Conservation (phyloP, 75 land plant genomes). For the Sequoiadendron giganteum region DNA sequence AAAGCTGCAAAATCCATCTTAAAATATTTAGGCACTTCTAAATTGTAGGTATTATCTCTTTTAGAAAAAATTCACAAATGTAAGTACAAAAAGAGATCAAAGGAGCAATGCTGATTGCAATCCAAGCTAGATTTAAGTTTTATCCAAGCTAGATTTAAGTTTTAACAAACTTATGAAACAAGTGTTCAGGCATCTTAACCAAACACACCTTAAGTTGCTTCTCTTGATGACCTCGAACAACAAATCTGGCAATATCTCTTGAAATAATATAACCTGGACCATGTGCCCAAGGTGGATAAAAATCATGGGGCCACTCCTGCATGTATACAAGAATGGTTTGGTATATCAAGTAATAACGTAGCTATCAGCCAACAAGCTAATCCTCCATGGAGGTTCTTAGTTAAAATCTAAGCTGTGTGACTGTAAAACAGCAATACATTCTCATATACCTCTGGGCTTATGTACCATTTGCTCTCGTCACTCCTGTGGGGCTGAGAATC, state of each 20-base stretch:
- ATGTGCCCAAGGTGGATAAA: slow-evolving; percentile 94
- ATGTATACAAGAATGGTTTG: background rate
- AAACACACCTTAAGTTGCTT: slow-evolving; percentile 56
- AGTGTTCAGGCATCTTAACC: background rate
- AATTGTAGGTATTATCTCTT: background rate
- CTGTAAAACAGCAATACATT: slow-evolving; percentile 5
- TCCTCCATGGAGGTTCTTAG: background rate
- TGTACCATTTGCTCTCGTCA: slow-evolving; percentile 80
- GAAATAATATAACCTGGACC: slow-evolving; percentile 93
- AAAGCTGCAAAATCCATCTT: slow-evolving; percentile 46
- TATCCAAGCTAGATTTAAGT: background rate
- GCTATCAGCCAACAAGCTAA: background rate
- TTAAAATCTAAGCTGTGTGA: background rate
- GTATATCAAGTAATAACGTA: background rate
- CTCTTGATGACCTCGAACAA: slow-evolving; percentile 59
- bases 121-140: background rate
- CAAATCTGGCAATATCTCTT: slow-evolving; percentile 75
- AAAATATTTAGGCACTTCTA: background rate
- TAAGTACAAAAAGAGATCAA: background rate
- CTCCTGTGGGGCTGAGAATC: slow-evolving; percentile 65
- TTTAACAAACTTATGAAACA: background rate
- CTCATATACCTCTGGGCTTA: slow-evolving; percentile 52
- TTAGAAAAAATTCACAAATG: background rate
- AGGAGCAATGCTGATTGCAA: background rate
- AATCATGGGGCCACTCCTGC: slow-evolving; percentile 77